phyloP scores from a whole-genome alignment of 1,139 yeast species.

The Saccharomyces hybrid region DNA sequence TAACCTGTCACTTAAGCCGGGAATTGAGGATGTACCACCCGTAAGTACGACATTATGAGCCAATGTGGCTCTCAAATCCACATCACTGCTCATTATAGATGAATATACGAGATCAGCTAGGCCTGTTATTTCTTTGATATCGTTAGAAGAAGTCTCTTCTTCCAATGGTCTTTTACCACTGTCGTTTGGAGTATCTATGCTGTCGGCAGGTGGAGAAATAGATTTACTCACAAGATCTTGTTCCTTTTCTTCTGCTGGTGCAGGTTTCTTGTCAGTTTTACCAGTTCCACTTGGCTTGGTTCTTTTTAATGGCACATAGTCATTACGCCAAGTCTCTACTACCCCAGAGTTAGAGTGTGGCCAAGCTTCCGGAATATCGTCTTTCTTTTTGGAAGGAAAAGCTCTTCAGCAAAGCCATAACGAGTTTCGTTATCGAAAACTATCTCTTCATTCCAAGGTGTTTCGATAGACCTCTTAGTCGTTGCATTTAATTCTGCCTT shows the following conservation, averaged over 20 bases:
- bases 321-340: constrained; percentile 38
- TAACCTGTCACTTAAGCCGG: constrained; percentile 78
- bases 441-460: constrained; percentile 62
- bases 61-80: constrained; percentile 80
- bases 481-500: constrained; percentile 19
- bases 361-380: constrained; percentile 37
- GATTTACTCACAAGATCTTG: constrained; percentile 11
- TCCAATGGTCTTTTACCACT: constrained; percentile 30
- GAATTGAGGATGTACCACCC: constrained; percentile 83
- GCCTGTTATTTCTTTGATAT: constrained; percentile 38
- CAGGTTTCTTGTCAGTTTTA: constrained; percentile 22
- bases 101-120: constrained; percentile 63
- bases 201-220: constrained; percentile 6
- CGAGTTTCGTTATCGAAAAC: constrained; percentile 53
- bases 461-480: constrained; percentile 55
- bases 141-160: constrained; percentile 2
- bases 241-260: constrained; percentile 27
- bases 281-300: constrained; percentile 26
- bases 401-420: constrained; percentile 60
- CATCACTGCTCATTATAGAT: constrained; percentile 66
- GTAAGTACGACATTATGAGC: constrained; percentile 90
- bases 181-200: constrained; percentile 22
- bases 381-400: constrained; percentile 51
- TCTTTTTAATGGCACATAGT: constrained; percentile 68
- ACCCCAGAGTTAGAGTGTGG: constrained; percentile 26